Evolutionary conservation across 139 green algal species (phyloP), one percentile per base, ranked within the genome.

Genomic region (Picochlorum sp.): DNA sequence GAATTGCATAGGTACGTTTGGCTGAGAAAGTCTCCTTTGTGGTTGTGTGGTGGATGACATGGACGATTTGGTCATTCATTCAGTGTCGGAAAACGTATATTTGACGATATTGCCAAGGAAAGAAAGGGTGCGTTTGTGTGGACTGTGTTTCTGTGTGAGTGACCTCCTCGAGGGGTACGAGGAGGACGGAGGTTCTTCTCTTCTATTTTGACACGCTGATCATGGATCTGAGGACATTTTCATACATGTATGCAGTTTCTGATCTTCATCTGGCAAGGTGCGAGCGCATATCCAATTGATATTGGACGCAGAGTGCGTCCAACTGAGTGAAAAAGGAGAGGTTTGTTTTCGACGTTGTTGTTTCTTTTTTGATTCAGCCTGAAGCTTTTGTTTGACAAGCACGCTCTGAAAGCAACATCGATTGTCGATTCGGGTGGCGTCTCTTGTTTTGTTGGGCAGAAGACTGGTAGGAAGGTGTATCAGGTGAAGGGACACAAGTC

Each of bases 341-440:
- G 21, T 50, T 21, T 11, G n/a, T n/a, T n/a, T n/a, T n/a, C n/a
- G n/a, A n/a, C n/a, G n/a, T n/a, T n/a, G 20, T 28, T 31, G 57
- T 57, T 49, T 65, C 57, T 65, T n/a, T 58, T 49, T 8, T 45
- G 16, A 62, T 54, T 44, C 75, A 91, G 81, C 52, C 41, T 92
- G 24, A 38, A 82, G 59, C 65, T 89, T 58, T 61, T 95, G 3
- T 86, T 81, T 41, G 85, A 82, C 49, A 85, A 84, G 30, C 87
- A 88, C 65, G 77, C 86, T 4, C 50, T 56, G 16, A 89, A 87
- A 55, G 83, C 83, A 0, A 62, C 92, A 26, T 66, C 86, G 51
- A 76, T 95, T 6, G 62, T 95, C 4, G 86, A 95, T 38, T 54
- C 78, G 13, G 66, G 76, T 0, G 77, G 71, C 18, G 83, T 95